Percentiles rank a stretch among this genome's conserved stretches.
phyloP scores from a whole-genome alignment of 106 monocot species.

The Cymbidium sinense region DNA sequence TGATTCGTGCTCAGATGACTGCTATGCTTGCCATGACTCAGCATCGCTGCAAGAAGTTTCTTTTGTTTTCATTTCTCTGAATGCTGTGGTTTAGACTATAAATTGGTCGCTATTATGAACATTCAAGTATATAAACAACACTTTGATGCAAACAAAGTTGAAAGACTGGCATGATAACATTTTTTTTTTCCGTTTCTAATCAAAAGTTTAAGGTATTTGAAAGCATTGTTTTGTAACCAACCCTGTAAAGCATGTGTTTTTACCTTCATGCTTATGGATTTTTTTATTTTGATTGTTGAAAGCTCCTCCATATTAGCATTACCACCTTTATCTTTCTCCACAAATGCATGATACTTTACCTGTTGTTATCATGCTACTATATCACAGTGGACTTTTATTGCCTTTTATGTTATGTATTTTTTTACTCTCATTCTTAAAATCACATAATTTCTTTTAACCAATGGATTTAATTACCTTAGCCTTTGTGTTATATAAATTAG shows the following conservation, averaged over 20 bases:
- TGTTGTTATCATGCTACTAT: not conserved
- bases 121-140: not conserved
- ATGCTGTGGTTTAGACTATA: not conserved
- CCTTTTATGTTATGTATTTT: not conserved
- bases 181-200: no score
- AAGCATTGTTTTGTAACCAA: no score
- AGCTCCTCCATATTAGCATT: not conserved
- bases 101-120: not conserved
- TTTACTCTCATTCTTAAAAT: not conserved
- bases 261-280: not conserved
- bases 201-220: no score
- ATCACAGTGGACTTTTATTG: no score
- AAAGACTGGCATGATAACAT: not conserved
- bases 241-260: not conserved
- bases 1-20: conserved; percentile 99
- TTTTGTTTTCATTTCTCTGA: not conserved
- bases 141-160: not conserved
- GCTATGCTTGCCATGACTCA: conserved; percentile 99
- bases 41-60: conserved; percentile 89
- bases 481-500: not conserved
- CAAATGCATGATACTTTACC: not conserved
- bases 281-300: not conserved
- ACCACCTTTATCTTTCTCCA: not conserved
- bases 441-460: not conserved
- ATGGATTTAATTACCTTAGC: not conserved